Evolutionary conservation across 2,329 filamentous ascomycete species (phyloP).

Genomic region (Hansfordia pulvinata): DNA sequence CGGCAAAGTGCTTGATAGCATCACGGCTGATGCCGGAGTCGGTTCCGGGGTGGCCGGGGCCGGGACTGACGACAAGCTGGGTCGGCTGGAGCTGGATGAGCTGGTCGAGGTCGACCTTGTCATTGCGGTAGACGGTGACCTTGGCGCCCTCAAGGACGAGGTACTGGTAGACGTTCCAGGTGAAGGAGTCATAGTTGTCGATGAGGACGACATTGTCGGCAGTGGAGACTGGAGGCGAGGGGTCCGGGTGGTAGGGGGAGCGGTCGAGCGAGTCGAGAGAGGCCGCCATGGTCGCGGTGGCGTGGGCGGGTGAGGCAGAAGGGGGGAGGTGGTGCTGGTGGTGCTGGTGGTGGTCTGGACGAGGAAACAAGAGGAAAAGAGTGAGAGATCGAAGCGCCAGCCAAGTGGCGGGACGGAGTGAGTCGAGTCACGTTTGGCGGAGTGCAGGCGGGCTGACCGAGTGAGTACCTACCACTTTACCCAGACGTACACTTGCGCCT

Average conservation of each 20-base stretch:
- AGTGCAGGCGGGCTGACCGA: too few species aligned
- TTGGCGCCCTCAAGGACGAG: constrained; percentile 88
- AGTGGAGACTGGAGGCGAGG: constrained; percentile 57
- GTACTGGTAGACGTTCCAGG: constrained; percentile 99
- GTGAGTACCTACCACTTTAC: too few species aligned
- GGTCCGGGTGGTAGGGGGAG: constrained; percentile 73
- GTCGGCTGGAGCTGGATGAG: constrained; percentile 75
- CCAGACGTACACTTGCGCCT: too few species aligned
- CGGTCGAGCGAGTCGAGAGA: constrained; percentile 48
- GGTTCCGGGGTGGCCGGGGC: constrained; percentile 79
- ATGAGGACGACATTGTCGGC: constrained; percentile 90
- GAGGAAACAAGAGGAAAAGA: too few species aligned
- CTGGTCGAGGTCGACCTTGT: constrained; percentile 77
- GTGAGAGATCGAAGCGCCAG: too few species aligned
- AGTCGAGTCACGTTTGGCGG: too few species aligned
- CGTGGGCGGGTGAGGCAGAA: neutral
- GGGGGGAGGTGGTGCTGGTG: too few species aligned
- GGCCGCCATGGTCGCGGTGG: neutral
- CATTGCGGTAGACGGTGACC: constrained; percentile 84
- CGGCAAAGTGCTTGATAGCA: constrained; percentile 80
- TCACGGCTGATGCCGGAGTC: constrained; percentile 91
- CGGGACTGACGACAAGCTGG: constrained; percentile 88
- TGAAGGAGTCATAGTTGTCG: constrained; percentile 99
- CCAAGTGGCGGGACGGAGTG: too few species aligned
- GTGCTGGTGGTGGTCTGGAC: too few species aligned